phyloP scores from a whole-genome alignment of 768 basidiomycete species.

The Tylopilus intermedius region DNA sequence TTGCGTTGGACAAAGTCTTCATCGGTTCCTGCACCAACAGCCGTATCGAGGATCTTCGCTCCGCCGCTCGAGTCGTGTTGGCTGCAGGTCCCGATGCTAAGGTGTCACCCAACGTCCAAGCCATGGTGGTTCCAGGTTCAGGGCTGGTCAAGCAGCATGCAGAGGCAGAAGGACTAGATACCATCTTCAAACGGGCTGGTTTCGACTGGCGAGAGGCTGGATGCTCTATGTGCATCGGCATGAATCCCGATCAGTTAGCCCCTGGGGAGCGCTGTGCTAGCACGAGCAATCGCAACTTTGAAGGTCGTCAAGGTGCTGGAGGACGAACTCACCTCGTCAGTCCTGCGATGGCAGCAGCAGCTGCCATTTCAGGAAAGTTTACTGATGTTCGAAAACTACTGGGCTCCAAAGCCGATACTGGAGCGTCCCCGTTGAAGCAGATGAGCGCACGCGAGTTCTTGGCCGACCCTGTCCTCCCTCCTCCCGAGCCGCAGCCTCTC shows the following conservation, averaged over 20 bases:
- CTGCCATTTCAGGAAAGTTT: constrained; percentile 79
- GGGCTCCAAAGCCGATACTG: constrained; percentile 41
- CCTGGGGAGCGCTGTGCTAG: constrained; percentile 85
- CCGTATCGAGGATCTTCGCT: constrained; percentile 85
- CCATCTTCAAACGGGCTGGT: constrained; percentile 82
- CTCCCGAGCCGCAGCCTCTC: constrained; percentile 44
- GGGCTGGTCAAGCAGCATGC: constrained; percentile 88
- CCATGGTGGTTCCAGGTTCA: constrained; percentile 91
- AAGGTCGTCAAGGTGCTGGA: constrained; percentile 83
- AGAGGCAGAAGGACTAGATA: constrained; percentile 83
- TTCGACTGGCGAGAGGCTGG: constrained; percentile 96
- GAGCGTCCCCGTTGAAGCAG: constrained; percentile 59
- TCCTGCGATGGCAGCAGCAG: constrained; percentile 91
- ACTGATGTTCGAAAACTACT: constrained; percentile 80
- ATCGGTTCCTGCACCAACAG: constrained; percentile 94
- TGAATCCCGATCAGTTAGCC: constrained; percentile 89
- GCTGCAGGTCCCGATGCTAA: constrained; percentile 70
- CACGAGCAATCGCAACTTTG: constrained; percentile 91
- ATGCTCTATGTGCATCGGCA: constrained; percentile 94
- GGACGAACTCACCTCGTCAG: constrained; percentile 86
- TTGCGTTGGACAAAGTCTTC: constrained; percentile 84
- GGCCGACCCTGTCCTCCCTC: constrained; percentile 57
- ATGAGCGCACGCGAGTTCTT: constrained; percentile 72
- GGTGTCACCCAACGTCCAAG: constrained; percentile 68
- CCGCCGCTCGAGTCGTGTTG: constrained; percentile 73